A percentile compares a stretch with the other conserved stretches of the same genome.
Conservation (phyloP, 2,329 filamentous ascomycete species). For the Trichophaea hybrida region DNA sequence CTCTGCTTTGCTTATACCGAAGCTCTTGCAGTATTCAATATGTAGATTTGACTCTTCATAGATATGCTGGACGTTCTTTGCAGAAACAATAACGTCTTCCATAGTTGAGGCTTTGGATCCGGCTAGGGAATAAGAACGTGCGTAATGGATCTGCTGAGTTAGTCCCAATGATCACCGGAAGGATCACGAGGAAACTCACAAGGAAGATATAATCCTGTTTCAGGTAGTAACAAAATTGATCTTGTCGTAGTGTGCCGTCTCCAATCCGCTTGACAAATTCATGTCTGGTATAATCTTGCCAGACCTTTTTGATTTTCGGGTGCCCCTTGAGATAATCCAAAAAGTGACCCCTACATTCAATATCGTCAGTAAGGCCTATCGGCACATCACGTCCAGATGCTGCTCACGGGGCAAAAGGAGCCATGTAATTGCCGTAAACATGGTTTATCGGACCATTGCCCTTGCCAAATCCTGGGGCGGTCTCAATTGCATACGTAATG, state of each 20-base stretch:
- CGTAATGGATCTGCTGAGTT: constrained; percentile 57
- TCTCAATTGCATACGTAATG: constrained; percentile 47
- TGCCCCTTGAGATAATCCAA: constrained; percentile 68
- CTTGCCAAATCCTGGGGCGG: constrained; percentile 41
- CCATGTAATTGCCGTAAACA: constrained; percentile 46
- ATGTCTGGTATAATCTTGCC: constrained; percentile 66
- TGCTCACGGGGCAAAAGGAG: constrained; percentile 39
- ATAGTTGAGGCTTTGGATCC: constrained; percentile 70
- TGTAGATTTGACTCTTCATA: constrained; percentile 69
- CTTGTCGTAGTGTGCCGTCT: constrained; percentile 55
- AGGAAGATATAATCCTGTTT: constrained; percentile 87
- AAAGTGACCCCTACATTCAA: constrained; percentile 51
- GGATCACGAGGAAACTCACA: constrained; percentile 35
- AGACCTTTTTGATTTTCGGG: constrained; percentile 56
- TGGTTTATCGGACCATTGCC: constrained; percentile 54
- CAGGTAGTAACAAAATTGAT: constrained; percentile 76
- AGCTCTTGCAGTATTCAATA: constrained; percentile 64
- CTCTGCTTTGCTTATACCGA: constrained; percentile 59
- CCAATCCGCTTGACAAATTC: constrained; percentile 67
- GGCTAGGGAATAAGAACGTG: constrained; percentile 69
- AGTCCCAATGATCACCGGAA: background rate
- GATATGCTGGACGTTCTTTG: constrained; percentile 61
- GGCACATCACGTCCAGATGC: background rate
- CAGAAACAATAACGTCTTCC: constrained; percentile 52
- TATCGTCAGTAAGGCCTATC: background rate